phyloP scores from a whole-genome alignment of 31 red algal genomes.

The Odonthalia washingtoniensis region DNA sequence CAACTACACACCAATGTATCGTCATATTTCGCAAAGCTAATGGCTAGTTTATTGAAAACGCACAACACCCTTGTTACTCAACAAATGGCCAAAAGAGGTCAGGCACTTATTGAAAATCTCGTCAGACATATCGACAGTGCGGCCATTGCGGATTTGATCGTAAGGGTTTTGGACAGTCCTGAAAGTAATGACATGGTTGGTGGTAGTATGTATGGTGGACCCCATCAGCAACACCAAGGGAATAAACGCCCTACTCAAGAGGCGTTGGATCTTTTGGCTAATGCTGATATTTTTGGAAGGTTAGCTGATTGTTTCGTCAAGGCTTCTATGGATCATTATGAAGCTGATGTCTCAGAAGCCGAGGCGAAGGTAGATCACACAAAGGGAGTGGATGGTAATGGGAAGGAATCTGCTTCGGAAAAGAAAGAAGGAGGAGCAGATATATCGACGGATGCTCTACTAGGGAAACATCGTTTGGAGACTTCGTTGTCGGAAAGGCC shows the following conservation, averaged over 20 bases:
- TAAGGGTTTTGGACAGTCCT: constrained; percentile 55
- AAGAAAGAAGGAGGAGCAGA: neutral
- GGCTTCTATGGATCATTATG: constrained; percentile 33
- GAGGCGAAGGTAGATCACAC: neutral
- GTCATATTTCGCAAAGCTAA: constrained; percentile 70
- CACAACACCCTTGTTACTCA: constrained; percentile 33
- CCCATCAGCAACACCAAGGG: neutral
- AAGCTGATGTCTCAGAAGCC: neutral
- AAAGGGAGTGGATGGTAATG: neutral
- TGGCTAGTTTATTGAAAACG: constrained; percentile 56
- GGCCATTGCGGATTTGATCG: constrained; percentile 70
- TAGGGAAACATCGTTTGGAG: neutral
- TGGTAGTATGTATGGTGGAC: neutral
- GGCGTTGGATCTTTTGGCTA: constrained; percentile 46
- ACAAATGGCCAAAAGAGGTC: constrained; percentile 34
- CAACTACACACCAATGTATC: constrained; percentile 44
- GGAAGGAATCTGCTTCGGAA: neutral
- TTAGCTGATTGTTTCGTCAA: constrained; percentile 62
- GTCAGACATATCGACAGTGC: constrained; percentile 61
- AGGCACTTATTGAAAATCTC: constrained; percentile 46
- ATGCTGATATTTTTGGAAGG: constrained; percentile 58
- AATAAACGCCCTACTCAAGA: constrained; percentile 42
- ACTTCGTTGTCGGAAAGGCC: neutral
- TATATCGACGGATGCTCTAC: neutral
- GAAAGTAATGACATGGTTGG: neutral